Percentiles rank a stretch among this genome's conserved stretches.
These are phyloP conservation scores for Cytospora mali DNA, from an alignment of 2,329 filamentous ascomycete species.

Conservation along the genomic window DNA sequence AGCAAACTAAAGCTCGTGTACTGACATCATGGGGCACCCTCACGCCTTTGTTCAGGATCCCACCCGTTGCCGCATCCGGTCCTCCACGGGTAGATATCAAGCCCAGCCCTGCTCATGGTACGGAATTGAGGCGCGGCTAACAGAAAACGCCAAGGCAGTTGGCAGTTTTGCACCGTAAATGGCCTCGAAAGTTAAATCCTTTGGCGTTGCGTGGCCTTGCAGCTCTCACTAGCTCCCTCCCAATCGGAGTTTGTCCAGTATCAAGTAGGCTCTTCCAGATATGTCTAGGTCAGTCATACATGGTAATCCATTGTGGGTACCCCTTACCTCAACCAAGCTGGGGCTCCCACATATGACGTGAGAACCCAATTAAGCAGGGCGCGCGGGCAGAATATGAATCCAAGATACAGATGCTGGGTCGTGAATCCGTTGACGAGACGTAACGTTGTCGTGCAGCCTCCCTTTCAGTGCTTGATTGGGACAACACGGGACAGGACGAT, in stretches of 20 bases:
- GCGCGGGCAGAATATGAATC: neutral
- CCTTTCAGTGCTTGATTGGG: too few species aligned
- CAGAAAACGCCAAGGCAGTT: neutral
- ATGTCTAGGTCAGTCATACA: too few species aligned
- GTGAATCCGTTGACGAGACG: neutral
- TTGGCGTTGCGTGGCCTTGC: neutral
- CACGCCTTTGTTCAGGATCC: neutral
- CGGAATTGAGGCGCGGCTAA: neutral
- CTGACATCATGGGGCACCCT: conserved; percentile 8
- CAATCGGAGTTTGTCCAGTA: neutral
- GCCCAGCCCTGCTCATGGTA: neutral
- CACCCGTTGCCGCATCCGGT: conserved; percentile 2
- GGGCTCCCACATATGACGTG: neutral
- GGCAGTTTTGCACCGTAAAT: neutral
- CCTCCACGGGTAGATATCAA: conserved; percentile 10
- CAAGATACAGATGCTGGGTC: neutral
- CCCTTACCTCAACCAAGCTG: neutral
- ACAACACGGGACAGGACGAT: too few species aligned
- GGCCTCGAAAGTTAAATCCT: neutral
- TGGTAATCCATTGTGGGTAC: too few species aligned
- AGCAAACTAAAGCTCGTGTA: neutral
- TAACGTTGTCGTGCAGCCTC: too few species aligned
- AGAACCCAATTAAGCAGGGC: neutral
- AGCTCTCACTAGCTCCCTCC: neutral
- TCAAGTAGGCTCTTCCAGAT: neutral